These are phyloP conservation scores for Amaranthus cruentus DNA, from an alignment of 148 eudicot genomes.

Conservation along the genomic window DNA sequence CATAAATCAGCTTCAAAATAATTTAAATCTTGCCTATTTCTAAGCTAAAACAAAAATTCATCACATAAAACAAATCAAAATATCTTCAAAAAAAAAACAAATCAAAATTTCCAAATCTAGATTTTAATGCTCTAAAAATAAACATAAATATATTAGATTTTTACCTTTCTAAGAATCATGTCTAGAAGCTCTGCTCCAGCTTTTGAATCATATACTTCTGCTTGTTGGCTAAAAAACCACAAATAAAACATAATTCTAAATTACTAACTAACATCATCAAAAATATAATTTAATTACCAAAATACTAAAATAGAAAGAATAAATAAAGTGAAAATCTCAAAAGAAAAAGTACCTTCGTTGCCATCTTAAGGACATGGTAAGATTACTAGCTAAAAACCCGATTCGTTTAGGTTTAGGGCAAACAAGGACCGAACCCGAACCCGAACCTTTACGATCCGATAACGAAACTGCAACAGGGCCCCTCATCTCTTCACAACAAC, in stretches of 20 bases:
- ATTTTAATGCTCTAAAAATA: not conserved
- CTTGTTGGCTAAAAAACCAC: constrained; percentile 23
- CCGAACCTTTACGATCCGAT: constrained; percentile 11
- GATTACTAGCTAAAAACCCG: constrained; percentile 27
- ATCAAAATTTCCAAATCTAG: too few relatives aligned
- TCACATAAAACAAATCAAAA: not conserved
- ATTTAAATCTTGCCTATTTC: not conserved
- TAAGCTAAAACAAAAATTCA: not conserved
- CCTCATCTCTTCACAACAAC: constrained; percentile 26
- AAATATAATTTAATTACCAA: not conserved
- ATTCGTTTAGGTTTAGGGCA: constrained; percentile 44
- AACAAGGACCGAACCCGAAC: constrained; percentile 20
- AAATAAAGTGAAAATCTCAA: not conserved
- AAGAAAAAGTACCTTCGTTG: constrained; percentile 28
- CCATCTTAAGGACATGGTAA: constrained; percentile 30
- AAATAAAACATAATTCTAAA: not conserved
- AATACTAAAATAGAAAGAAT: not conserved
- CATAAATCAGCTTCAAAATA: too few relatives aligned
- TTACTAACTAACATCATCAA: not conserved
- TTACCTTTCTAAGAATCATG: constrained; percentile 47
- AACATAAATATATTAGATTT: not conserved
- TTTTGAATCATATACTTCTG: constrained; percentile 29
- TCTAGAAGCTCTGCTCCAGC: constrained; percentile 49
- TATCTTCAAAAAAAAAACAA: not conserved
- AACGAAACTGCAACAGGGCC: constrained; percentile 18